Evolutionary conservation across 192 early-diverging fungal species (phyloP).

Genomic region (Gaertneriomyces sp.): DNA sequence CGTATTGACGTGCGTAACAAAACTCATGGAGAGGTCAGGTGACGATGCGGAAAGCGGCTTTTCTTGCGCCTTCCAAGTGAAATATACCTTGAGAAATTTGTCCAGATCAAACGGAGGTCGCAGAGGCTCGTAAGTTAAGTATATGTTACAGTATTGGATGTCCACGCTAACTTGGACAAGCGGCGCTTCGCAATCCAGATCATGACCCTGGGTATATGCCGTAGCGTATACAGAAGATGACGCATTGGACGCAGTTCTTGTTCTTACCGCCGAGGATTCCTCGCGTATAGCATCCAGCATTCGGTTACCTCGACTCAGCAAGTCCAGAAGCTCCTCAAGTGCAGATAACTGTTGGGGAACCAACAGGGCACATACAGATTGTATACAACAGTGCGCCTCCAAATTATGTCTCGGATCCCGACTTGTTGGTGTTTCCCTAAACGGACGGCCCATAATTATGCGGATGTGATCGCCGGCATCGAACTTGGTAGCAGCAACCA

Average conservation of each 20-base stretch:
- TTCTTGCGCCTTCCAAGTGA: background rate
- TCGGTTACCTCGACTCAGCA: background rate
- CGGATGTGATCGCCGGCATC: too few relatives aligned
- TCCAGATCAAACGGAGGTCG: constrained; percentile 4
- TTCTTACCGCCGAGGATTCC: too few relatives aligned
- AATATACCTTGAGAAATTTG: constrained; percentile 5
- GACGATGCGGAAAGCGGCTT: background rate
- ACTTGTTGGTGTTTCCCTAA: too few relatives aligned
- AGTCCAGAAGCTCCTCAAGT: background rate
- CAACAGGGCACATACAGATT: constrained; percentile 8
- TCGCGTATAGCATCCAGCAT: background rate
- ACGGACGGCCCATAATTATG: too few relatives aligned
- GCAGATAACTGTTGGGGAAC: constrained; percentile 5
- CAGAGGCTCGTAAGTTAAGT: background rate
- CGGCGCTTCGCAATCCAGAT: too few relatives aligned
- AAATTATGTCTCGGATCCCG: background rate
- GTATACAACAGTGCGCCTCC: background rate
- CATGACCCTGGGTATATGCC: too few relatives aligned
- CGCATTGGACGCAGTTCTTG: too few relatives aligned
- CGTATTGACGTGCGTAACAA: constrained; percentile 25
- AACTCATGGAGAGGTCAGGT: constrained; percentile 17
- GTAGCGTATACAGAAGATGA: too few relatives aligned
- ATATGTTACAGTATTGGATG: constrained; percentile 3
- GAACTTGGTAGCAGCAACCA: too few relatives aligned
- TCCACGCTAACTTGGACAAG: too few relatives aligned